These are phyloP conservation scores for Apiospora kogelbergensis DNA, from an alignment of 2,329 filamentous ascomycete genomes.

Conservation along the genomic window DNA sequence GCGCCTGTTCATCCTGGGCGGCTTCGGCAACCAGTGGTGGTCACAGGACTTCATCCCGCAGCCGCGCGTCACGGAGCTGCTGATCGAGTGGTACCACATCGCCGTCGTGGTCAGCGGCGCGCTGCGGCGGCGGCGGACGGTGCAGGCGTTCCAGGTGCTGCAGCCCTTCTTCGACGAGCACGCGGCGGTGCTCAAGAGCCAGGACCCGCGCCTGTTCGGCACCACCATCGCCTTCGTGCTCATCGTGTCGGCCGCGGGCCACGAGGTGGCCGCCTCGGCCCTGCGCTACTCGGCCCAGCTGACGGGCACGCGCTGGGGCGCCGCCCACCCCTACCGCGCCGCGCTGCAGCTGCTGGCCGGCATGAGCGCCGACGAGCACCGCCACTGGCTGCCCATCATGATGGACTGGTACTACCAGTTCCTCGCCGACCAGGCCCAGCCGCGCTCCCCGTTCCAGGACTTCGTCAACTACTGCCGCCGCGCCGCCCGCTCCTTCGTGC, in stretches of 20 bases:
- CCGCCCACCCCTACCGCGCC: neutral
- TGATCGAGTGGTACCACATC: neutral
- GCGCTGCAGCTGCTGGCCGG: neutral
- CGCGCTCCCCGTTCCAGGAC: neutral
- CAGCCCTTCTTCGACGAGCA: neutral
- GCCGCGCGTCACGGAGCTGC: neutral
- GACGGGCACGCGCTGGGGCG: neutral
- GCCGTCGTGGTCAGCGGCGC: neutral
- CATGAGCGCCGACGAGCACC: neutral
- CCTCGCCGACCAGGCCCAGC: neutral
- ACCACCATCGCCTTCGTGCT: neutral
- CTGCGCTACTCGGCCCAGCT: neutral
- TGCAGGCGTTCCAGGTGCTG: neutral
- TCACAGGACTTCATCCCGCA: neutral
- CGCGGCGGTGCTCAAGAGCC: neutral
- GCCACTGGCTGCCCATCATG: neutral
- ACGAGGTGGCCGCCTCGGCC: neutral
- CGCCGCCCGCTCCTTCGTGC: neutral
- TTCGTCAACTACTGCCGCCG: neutral
- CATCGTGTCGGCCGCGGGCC: neutral
- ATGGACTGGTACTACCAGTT: neutral
- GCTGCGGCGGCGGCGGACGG: neutral
- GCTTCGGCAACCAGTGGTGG: neutral
- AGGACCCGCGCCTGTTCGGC: neutral
- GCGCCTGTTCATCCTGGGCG: neutral